Conservation (phyloP, 2,329 filamentous ascomycete genomes). For the Botryosphaeria dothidea region DNA sequence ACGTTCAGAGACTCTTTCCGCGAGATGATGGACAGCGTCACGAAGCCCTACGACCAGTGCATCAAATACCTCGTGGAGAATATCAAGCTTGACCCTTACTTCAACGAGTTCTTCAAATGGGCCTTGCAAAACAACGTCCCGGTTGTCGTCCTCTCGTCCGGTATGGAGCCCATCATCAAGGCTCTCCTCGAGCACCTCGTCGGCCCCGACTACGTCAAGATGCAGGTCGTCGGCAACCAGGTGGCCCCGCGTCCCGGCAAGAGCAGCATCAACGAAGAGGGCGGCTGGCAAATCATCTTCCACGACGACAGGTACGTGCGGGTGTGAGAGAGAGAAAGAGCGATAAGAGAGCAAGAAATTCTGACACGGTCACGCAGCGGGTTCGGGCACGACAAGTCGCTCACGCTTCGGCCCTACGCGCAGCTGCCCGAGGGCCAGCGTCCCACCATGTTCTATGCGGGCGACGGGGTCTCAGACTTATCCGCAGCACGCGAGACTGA, state of each 20-base stretch:
- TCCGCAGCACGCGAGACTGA: constrained; percentile 84
- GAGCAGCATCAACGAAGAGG: constrained; percentile 72
- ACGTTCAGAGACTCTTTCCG: constrained; percentile 82
- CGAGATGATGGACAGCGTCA: constrained; percentile 89
- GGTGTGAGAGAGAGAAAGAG: constrained; percentile 24
- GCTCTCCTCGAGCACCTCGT: constrained; percentile 78
- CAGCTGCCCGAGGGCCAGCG: constrained; percentile 66
- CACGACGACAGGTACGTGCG: constrained; percentile 76
- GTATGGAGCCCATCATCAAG: constrained; percentile 90
- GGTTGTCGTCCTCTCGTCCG: constrained; percentile 86
- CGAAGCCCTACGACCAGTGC: constrained; percentile 77
- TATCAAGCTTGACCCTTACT: constrained; percentile 85
- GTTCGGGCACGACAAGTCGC: constrained; percentile 96
- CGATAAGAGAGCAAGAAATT: constrained; percentile 32
- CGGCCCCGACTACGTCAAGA: constrained; percentile 73
- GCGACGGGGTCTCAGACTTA: constrained; percentile 90
- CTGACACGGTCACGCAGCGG: constrained; percentile 48
- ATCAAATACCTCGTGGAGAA: constrained; percentile 75
- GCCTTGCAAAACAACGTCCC: constrained; percentile 79
- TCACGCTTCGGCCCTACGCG: constrained; percentile 86
- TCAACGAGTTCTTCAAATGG: constrained; percentile 87
- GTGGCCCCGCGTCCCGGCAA: constrained; percentile 68
- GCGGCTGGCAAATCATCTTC: constrained; percentile 85
- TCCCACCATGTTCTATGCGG: constrained; percentile 89
- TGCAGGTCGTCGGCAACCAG: constrained; percentile 90